These are phyloP conservation scores for Fusarium verrucosum DNA, from an alignment of 2,329 filamentous ascomycete genomes.

Conservation along the genomic window DNA sequence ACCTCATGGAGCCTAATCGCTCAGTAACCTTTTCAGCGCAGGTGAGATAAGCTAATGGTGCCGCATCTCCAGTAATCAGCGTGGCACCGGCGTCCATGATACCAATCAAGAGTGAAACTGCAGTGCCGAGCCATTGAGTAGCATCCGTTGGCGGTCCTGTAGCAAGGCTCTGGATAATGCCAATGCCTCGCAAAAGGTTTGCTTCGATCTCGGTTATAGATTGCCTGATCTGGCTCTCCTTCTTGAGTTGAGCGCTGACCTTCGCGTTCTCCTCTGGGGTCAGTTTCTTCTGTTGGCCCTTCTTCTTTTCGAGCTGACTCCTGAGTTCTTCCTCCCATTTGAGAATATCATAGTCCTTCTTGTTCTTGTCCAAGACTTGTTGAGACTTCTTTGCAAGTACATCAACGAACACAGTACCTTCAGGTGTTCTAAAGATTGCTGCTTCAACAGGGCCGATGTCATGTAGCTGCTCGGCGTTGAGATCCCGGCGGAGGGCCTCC, in stretches of 20 bases:
- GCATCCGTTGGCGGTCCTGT: slow-evolving; percentile 90
- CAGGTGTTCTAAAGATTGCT: slow-evolving; percentile 90
- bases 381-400: slow-evolving; percentile 85
- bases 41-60: slow-evolving; percentile 80
- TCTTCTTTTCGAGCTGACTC: slow-evolving; percentile 89
- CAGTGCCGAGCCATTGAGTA: slow-evolving; percentile 85
- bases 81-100: slow-evolving; percentile 83
- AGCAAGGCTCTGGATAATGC: slow-evolving; percentile 83
- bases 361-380: slow-evolving; percentile 80
- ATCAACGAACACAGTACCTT: slow-evolving; percentile 89
- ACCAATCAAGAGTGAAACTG: slow-evolving; percentile 76
- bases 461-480: slow-evolving; percentile 74
- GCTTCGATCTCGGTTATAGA: slow-evolving; percentile 75
- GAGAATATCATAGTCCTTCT: slow-evolving; percentile 92
- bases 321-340: slow-evolving; percentile 97
- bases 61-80: slow-evolving; percentile 80
- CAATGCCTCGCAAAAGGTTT: slow-evolving; percentile 81
- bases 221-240: slow-evolving; percentile 81
- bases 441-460: slow-evolving; percentile 86
- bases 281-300: slow-evolving; percentile 89
- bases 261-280: slow-evolving; percentile 89
- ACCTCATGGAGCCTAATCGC: slow-evolving; percentile 78
- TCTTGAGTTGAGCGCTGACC: slow-evolving; percentile 88
- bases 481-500: slow-evolving; percentile 75
- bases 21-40: slow-evolving; percentile 79